Conservation (phyloP, 2,329 filamentous ascomycete species). For the Cercospora sp. region DNA sequence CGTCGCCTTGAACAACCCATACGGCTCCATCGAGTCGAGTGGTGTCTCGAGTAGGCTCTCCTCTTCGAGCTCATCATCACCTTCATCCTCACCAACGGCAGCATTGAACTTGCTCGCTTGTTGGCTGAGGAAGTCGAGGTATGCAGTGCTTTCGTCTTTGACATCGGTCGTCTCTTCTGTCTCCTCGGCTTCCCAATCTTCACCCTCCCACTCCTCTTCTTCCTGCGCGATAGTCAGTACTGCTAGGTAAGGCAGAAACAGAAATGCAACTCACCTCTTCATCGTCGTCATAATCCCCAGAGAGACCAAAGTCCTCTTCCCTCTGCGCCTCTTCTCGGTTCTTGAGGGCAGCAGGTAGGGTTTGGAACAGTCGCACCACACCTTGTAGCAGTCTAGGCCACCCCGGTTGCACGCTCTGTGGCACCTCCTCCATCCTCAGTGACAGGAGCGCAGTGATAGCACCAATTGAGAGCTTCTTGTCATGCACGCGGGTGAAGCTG, state of each 20-base stretch:
- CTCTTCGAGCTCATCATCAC: conserved; percentile 87
- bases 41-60: conserved; percentile 90
- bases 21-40: conserved; percentile 92
- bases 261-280: conserved; percentile 52
- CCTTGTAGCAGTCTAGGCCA: conserved; percentile 91
- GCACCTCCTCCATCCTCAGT: conserved; percentile 76
- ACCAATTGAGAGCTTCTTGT: conserved; percentile 97
- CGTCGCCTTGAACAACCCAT: conserved; percentile 80
- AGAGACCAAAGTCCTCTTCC: conserved; percentile 74
- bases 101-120: conserved; percentile 59
- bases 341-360: conserved; percentile 81
- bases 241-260: neutral
- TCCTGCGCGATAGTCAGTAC: conserved; percentile 47
- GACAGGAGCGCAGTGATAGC: conserved; percentile 85
- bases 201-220: conserved; percentile 76
- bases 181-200: conserved; percentile 66
- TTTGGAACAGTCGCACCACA: conserved; percentile 87
- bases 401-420: conserved; percentile 87
- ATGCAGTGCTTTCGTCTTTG: conserved; percentile 89
- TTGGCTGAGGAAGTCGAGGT: conserved; percentile 92
- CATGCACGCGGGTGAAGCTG: conserved; percentile 87
- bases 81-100: conserved; percentile 60
- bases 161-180: conserved; percentile 65
- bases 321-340: conserved; percentile 90
- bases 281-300: conserved; percentile 74